These are phyloP conservation scores for Diutina siamensis DNA, from an alignment of 1,139 yeast species.

Conservation along the genomic window DNA sequence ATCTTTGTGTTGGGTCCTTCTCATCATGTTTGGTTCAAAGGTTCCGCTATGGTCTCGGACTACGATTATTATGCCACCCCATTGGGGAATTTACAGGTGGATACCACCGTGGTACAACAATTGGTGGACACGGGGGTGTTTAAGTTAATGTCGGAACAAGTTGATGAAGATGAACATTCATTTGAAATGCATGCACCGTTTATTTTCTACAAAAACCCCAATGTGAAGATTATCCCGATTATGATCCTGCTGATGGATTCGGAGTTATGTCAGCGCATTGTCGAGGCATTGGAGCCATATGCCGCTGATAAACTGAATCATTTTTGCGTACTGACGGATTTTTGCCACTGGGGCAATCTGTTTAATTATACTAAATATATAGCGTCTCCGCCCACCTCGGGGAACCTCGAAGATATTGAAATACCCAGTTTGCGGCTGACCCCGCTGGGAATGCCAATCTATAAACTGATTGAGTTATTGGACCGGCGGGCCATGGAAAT, in stretches of 20 bases:
- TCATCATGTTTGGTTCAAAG: constrained; percentile 74
- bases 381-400: constrained; percentile 12
- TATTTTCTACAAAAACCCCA: constrained; percentile 36
- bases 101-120: constrained; percentile 28
- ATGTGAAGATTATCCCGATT: constrained; percentile 61
- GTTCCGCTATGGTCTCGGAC: constrained; percentile 43
- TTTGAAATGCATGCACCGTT: constrained; percentile 93
- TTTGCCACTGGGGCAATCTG: constrained; percentile 91
- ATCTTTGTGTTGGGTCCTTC: constrained; percentile 87
- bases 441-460: constrained; percentile 30
- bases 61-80: constrained; percentile 67
- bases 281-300: constrained; percentile 40
- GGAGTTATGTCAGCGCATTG: constrained; percentile 32
- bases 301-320: constrained; percentile 47
- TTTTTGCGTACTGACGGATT: constrained; percentile 79
- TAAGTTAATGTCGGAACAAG: constrained; percentile 41
- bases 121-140: constrained; percentile 28
- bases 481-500: constrained; percentile 63
- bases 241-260: constrained; percentile 58
- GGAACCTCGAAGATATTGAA: background rate
- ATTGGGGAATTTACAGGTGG: constrained; percentile 62
- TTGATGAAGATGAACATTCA: constrained; percentile 84
- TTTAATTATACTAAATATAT: constrained; percentile 63
- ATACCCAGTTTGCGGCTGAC: background rate
- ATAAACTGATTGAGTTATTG: constrained; percentile 58